Base-by-base conservation (phyloP, 768 basidiomycete species). In the Gyrodon lividus region DNA sequence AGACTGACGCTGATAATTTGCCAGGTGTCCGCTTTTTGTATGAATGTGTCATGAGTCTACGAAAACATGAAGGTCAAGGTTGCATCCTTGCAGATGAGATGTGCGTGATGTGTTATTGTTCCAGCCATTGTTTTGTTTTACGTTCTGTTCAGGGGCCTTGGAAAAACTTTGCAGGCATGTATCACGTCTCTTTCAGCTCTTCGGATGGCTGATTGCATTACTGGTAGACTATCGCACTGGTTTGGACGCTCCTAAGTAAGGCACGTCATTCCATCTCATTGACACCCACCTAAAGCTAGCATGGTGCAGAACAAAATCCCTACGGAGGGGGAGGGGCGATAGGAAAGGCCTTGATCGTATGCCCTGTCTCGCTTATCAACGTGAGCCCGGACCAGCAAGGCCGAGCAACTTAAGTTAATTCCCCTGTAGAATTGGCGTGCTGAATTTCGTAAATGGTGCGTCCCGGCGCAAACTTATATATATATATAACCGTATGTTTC, bases 11-110 rank as follows among this genome's bases (percentile, higher is more conserved):
- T 54, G 12, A 28, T 51, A 38, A 45, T 50, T 45, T 49, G 12
- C 50, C 50, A 87, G 87, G 91, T 26, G 78, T 92, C 30, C 80
- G 82, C 65, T 99, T 99, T 69, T 72, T 99, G 74, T 99, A 99
- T 63, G 92, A 95, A 63, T 92, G 87, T 61, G 89, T 95, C 16
- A 98, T 98, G 93, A 95, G 94, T 9, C 73, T 97, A 62, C 79
- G 90, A 48, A 89, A 85, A 66, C 90, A 92, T 55, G 92, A 95
- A 68, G 89, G 92, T 1, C 83, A 90, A 63, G 96, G 96, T 1
- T 95, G 92, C 60, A 97, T 99, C 57, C 79, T 99, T 30, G 97
- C 96, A 2, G 97, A 99, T 69, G 97, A 98, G 62, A 96, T 97
- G 93, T 92, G 55, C 30, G 69, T 54, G 35, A 33, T 47, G 6